Base-by-base conservation (phyloP, 306 rosid genomes). In the Comarum palustre region DNA sequence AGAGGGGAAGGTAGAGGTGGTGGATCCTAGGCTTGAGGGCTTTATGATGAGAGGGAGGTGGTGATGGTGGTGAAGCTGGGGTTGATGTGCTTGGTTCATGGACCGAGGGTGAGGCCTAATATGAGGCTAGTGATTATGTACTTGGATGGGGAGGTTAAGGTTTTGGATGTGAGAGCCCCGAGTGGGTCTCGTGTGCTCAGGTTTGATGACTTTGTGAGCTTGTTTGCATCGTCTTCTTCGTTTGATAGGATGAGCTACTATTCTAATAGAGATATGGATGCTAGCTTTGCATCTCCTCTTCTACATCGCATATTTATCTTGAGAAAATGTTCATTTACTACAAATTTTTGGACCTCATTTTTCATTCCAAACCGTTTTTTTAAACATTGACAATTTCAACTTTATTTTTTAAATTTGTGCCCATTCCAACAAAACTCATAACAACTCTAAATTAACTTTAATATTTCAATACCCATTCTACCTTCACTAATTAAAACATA, bases 81-180 rank as follows among this genome's bases (percentile, higher is more conserved):
- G 22, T 57, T 92, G 59, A 73, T 90, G 58, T 88, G 97, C 25
- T 92, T 96, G 31, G 80, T 78, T 68, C 84, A 83, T 77, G 74
- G 10, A 27, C 78, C 86, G 3, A 32, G 25, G 59, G 80, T 52
- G 2, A 84, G 97, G 86, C 96, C 96, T 13, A 82, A 38, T 43
- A 86, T 86, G 92, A 85, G 90, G 65, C 86, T 78, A 63, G 84
- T 88, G 12, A 72, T 90, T 79, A 87, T 87, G 84, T 81, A 73
- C 66, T 78, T 92, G 81, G 94, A 90, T 14, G 94, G 96, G 6
- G 94, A 92, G 71, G 58, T 77, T 24, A 82, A 74, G 42, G 48
- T 90, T 13, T 80, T 85, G 8, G 81, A 82, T 6, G 63, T 90
- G 71, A 73, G 77, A 9, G 69, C 78, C 3, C 88, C 93, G 16